Percentiles rank a stretch among this genome's conserved stretches.
These are phyloP conservation scores for Ceratobasidium sp. DNA, from an alignment of 1,284 basidiomycete genomes.

Conservation along the genomic window DNA sequence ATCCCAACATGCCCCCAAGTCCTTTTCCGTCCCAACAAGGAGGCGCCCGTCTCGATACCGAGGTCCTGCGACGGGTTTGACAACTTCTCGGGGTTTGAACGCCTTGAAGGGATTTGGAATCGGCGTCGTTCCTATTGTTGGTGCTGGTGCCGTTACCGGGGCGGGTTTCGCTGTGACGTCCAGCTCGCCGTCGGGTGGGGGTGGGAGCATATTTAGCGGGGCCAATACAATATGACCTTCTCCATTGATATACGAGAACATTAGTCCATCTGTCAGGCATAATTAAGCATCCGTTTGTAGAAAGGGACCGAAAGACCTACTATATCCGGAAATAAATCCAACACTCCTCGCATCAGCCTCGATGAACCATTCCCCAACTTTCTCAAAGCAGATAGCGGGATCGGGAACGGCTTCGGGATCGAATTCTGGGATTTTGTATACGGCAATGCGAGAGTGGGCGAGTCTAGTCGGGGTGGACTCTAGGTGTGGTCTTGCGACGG, in stretches of 20 bases:
- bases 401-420: conserved; percentile 51
- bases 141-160: neutral
- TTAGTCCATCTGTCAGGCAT: conserved; percentile 62
- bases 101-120: conserved; percentile 38
- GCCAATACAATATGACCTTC: conserved; percentile 56
- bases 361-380: conserved; percentile 69
- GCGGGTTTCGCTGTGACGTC: conserved; percentile 31
- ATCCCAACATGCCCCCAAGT: conserved; percentile 17
- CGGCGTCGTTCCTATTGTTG: conserved; percentile 30
- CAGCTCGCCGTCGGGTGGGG: conserved; percentile 36
- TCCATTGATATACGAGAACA: conserved; percentile 35
- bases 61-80: neutral
- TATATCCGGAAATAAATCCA: conserved; percentile 59
- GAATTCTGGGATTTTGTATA: conserved; percentile 60
- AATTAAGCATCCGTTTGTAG: neutral
- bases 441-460: conserved; percentile 59
- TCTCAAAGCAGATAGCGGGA: conserved; percentile 59
- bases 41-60: conserved; percentile 25
- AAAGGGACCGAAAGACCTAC: conserved; percentile 8
- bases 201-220: conserved; percentile 36
- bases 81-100: conserved; percentile 29
- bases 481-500: conserved; percentile 32
- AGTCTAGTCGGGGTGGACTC: conserved; percentile 22
- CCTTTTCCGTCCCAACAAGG: conserved; percentile 30
- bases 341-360: conserved; percentile 64